These are phyloP conservation scores for Leishmania arabica DNA, from an alignment of 208 protist genomes.

Conservation along the genomic window DNA sequence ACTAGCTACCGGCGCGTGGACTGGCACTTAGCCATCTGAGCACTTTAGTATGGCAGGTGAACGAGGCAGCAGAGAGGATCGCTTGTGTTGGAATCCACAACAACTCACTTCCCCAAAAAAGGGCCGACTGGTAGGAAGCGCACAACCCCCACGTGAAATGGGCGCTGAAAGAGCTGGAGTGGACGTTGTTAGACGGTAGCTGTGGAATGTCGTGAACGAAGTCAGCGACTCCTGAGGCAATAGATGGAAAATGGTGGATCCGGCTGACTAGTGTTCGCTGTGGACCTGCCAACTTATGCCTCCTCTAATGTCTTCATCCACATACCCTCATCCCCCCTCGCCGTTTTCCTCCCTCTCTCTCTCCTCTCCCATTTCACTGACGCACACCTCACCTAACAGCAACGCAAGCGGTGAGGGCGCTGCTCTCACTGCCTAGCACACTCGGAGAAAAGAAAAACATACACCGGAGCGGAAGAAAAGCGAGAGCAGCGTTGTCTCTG, in stretches of 20 bases:
- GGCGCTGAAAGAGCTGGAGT: neutral
- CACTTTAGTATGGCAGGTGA: neutral
- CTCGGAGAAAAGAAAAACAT: neutral
- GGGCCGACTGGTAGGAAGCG: neutral
- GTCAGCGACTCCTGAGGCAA: neutral
- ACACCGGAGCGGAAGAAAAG: neutral
- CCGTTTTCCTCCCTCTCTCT: neutral
- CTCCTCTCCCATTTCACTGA: neutral
- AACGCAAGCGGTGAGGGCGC: neutral
- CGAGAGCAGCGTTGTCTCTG: neutral
- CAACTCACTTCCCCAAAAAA: neutral
- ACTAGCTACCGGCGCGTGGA: neutral
- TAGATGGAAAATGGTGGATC: neutral
- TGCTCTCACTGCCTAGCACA: neutral
- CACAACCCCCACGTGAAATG: neutral
- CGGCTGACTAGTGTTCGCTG: neutral
- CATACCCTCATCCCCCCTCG: neutral
- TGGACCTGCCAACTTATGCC: neutral
- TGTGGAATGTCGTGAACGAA: neutral
- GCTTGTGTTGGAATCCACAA: neutral
- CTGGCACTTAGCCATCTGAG: neutral
- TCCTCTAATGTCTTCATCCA: neutral
- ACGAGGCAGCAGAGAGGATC: neutral
- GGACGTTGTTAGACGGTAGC: neutral
- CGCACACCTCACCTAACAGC: neutral